Evolutionary conservation across 2,329 filamentous ascomycete genomes (phyloP).

Genomic region (Botrytis cinerea): DNA sequence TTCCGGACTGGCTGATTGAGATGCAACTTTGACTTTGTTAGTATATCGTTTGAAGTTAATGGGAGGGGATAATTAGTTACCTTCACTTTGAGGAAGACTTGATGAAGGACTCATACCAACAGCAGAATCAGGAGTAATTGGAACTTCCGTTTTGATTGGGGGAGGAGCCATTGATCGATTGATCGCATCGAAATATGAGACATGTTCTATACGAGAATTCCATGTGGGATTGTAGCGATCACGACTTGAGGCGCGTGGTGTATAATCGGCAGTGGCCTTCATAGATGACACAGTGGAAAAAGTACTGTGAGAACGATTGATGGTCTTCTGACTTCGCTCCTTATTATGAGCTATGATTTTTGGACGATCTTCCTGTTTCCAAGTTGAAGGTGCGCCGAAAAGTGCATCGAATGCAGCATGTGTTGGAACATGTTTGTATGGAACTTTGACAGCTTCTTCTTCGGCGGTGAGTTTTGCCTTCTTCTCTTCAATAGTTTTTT

Average conservation of each 20-base stretch:
- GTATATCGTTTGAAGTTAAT: not conserved
- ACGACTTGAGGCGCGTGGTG: slow-evolving; percentile 33
- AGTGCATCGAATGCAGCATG: slow-evolving; percentile 62
- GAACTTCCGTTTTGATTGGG: slow-evolving; percentile 27
- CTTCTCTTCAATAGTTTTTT: slow-evolving; percentile 57
- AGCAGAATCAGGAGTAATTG: slow-evolving; percentile 37
- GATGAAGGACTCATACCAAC: slow-evolving; percentile 35
- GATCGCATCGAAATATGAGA: slow-evolving; percentile 26
- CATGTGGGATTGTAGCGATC: slow-evolving; percentile 38
- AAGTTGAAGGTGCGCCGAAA: slow-evolving; percentile 54
- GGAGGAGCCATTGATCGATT: not conserved
- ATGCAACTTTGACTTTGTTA: slow-evolving; percentile 26
- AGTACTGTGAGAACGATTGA: slow-evolving; percentile 35
- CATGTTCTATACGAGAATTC: slow-evolving; percentile 34
- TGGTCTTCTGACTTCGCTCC: slow-evolving; percentile 37
- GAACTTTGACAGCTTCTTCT: slow-evolving; percentile 39
- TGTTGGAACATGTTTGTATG: slow-evolving; percentile 62
- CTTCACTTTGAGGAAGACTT: slow-evolving; percentile 34
- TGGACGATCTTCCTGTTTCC: slow-evolving; percentile 45
- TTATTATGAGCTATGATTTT: slow-evolving; percentile 41
- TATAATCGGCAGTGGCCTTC: slow-evolving; percentile 26
- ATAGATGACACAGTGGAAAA: slow-evolving; percentile 32
- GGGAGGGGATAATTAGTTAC: slow-evolving; percentile 27
- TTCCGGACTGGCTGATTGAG: slow-evolving; percentile 36
- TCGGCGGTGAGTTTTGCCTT: slow-evolving; percentile 49